Conservation (phyloP, 2,329 filamentous ascomycete genomes). For the Cercospora nicotianae region DNA sequence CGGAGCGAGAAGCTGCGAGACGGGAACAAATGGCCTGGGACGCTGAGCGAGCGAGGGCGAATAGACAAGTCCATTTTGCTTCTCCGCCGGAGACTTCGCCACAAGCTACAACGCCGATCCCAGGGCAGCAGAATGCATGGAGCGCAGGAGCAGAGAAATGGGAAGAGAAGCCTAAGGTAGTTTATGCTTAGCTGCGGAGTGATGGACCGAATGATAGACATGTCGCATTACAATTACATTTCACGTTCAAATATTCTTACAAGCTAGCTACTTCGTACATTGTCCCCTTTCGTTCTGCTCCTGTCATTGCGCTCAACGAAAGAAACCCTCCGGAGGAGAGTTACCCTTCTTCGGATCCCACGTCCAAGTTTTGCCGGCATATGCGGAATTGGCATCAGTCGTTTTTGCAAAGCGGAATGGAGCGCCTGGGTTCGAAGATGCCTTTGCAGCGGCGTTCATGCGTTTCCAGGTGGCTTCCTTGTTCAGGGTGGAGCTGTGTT, state of each 20-base stretch:
- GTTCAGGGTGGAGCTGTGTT: not conserved
- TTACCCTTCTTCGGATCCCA: not conserved
- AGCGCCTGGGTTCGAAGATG: not conserved
- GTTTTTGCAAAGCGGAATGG: not conserved
- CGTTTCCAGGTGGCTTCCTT: not conserved
- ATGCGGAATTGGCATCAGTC: not conserved
- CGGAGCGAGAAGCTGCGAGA: constrained; percentile 10
- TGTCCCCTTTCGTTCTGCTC: not conserved
- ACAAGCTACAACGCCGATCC: not conserved
- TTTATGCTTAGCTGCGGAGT: constrained; percentile 2
- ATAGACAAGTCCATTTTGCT: not conserved
- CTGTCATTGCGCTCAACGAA: not conserved
- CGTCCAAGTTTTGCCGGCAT: not conserved
- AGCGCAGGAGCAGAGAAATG: not conserved
- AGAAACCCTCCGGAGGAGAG: not conserved
- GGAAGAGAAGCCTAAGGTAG: constrained; percentile 10
- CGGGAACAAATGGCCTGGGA: constrained; percentile 13
- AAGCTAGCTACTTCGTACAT: not conserved
- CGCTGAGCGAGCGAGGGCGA: not conserved
- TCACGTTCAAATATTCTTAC: not conserved
- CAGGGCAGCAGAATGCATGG: not conserved
- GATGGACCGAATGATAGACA: not conserved
- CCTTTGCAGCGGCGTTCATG: not conserved
- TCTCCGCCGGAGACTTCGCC: not conserved
- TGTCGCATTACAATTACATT: not conserved